Evolutionary conservation across 1,284 basidiomycete genomes (phyloP).

Genomic region (Ganoderma lucidum): DNA sequence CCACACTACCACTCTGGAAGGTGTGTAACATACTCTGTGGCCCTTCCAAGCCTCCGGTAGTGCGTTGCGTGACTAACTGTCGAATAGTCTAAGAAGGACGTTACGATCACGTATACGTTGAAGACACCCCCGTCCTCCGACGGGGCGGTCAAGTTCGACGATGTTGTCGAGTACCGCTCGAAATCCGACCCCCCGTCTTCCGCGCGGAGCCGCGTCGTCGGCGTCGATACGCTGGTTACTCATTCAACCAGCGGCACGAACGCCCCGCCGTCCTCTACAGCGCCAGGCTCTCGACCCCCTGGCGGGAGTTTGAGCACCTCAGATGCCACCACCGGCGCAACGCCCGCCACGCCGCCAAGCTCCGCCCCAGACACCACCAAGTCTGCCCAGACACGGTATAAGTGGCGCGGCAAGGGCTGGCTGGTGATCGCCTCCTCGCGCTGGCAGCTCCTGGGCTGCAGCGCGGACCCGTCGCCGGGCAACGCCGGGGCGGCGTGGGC

Average conservation of each 20-base stretch:
- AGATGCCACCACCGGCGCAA: background rate
- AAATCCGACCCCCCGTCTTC: conserved; percentile 36
- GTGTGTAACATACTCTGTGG: conserved; percentile 34
- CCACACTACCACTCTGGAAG: conserved; percentile 58
- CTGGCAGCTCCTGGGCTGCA: conserved; percentile 58
- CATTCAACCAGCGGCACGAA: background rate
- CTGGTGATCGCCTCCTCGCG: conserved; percentile 52
- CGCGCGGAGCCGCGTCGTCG: conserved; percentile 44
- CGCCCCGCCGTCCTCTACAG: conserved; percentile 22
- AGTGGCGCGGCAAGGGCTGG: conserved; percentile 55
- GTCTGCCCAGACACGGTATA: conserved; percentile 44
- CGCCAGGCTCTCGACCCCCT: background rate
- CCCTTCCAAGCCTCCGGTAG: too few species aligned
- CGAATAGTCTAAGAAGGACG: conserved; percentile 49
- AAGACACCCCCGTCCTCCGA: conserved; percentile 18
- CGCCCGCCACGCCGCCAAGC: background rate
- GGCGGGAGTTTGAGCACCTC: background rate
- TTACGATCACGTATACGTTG: conserved; percentile 52
- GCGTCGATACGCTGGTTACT: conserved; percentile 44
- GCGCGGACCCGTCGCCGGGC: conserved; percentile 33
- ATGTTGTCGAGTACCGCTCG: conserved; percentile 49
- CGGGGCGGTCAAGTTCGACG: conserved; percentile 44
- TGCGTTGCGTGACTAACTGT: background rate
- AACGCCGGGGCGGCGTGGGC: conserved; percentile 48
- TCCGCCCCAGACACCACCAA: background rate